Base-by-base conservation (phyloP, 2,329 filamentous ascomycete genomes). In the Pleomassaria siparia region DNA sequence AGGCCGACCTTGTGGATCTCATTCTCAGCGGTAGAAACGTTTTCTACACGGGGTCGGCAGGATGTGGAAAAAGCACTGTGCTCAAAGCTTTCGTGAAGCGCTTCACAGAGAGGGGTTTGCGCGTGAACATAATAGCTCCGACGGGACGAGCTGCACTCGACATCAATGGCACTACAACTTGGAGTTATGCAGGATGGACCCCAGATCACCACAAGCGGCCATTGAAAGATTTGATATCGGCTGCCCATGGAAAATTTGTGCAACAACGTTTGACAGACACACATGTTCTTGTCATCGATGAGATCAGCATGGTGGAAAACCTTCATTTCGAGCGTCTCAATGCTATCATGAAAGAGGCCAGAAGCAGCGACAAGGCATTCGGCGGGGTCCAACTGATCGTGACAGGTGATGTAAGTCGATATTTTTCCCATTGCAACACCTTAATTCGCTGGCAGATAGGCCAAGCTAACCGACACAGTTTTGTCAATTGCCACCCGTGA, bases 251-350 rank as follows among this genome's bases (percentile, higher is more conserved):
- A 8, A 69, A 68, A 9, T 59, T 64, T 2, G 59, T 72, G 0
- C 63, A 53, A 18, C 59, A 69, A 1, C 70, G 76, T 0, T 63
- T 83, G 1, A 56, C 16, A 0, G 25, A 62, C 0, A 81, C 78
- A 0, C 72, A 85, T 41, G 77, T 84, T 0, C 71, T 87, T 1
- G 75, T 87, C 20, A 81, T 87, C 13, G 83, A 87, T 54, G 84
- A 87, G 63, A 80, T 87, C 47, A 83, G 78, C 51, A 87, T 87
- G 84, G 73, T 86, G 0, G 80, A 83, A 41, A 81, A 77, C 44
- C 60, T 75, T 6, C 71, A 77, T 40, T 77, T 84, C 22, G 75
- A 80, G 48, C 74, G 81, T 11, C 63, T 60, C 11, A 78, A 80
- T 47, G 61, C 56, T 3, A 57, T 81, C 2, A 74, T 76, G 69